Conservation (phyloP, 1,284 basidiomycete species). For the Tranzscheliella williamsii region DNA sequence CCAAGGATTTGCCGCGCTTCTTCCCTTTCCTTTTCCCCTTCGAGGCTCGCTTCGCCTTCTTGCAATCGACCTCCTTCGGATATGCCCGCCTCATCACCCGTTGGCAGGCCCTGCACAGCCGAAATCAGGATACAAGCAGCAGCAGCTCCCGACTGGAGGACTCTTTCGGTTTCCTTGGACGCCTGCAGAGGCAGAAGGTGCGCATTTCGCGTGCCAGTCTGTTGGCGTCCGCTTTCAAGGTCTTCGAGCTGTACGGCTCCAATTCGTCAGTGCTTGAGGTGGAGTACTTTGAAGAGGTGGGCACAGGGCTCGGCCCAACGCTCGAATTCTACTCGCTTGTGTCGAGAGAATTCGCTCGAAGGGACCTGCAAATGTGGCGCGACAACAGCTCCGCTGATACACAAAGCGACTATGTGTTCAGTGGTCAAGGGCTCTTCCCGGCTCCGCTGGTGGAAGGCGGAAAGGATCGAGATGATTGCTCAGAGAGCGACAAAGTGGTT, state of each 20-base stretch:
- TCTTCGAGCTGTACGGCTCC: slow-evolving; percentile 89
- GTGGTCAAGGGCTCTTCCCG: slow-evolving; percentile 85
- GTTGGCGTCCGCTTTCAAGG: slow-evolving; percentile 94
- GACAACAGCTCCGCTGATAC: slow-evolving; percentile 66
- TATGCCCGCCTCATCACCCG: slow-evolving; percentile 90
- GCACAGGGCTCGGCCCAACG: slow-evolving; percentile 96
- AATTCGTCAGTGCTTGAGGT: slow-evolving; percentile 92
- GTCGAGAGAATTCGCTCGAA: slow-evolving; percentile 86
- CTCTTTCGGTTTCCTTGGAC: slow-evolving; percentile 84
- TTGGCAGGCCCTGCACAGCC: slow-evolving; percentile 74
- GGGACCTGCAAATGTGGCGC: slow-evolving; percentile 85
- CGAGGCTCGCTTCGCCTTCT: slow-evolving; percentile 91
- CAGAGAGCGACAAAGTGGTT: neutral
- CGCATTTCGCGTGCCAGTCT: slow-evolving; percentile 92
- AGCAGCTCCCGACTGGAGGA: slow-evolving; percentile 68
- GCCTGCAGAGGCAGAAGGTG: slow-evolving; percentile 92
- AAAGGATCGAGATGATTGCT: neutral
- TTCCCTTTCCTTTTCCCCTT: slow-evolving; percentile 99
- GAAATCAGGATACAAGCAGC: slow-evolving; percentile 62
- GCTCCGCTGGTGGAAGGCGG: slow-evolving; percentile 65
- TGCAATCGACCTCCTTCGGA: slow-evolving; percentile 95
- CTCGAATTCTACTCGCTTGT: slow-evolving; percentile 95
- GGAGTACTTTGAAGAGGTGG: slow-evolving; percentile 98
- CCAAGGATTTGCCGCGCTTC: slow-evolving; percentile 85
- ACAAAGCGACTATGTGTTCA: slow-evolving; percentile 55